Conservation (phyloP, 257 asterid genomes). For the Asclepias syriaca region DNA sequence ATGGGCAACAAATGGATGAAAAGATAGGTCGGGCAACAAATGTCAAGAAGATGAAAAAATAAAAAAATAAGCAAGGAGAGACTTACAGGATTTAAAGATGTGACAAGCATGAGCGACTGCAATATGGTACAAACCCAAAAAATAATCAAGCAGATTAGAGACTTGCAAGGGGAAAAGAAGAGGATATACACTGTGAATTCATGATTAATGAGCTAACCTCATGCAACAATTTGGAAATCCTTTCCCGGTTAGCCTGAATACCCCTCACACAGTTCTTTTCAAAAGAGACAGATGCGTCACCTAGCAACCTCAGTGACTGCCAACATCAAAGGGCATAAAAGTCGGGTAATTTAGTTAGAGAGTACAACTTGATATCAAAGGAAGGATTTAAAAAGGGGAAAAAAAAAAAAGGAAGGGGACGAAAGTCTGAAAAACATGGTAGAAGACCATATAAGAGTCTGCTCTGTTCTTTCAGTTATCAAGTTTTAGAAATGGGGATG, state of each 20-base stretch:
- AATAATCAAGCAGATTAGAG: slow-evolving; percentile 15
- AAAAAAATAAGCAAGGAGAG: not conserved
- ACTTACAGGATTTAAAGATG: slow-evolving; percentile 93
- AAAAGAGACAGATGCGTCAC: slow-evolving; percentile 90
- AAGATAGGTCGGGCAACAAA: not conserved
- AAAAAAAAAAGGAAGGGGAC: not conserved
- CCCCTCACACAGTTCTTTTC: slow-evolving; percentile 96
- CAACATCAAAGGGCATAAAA: slow-evolving; percentile 14
- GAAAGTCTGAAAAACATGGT: not conserved
- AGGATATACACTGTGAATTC: slow-evolving; percentile 4
- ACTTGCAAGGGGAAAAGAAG: not conserved
- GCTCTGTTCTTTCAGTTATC: not conserved
- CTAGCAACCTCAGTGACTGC: slow-evolving; percentile 87
- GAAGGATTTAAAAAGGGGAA: no score
- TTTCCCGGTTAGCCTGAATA: slow-evolving; percentile 82
- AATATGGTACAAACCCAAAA: slow-evolving; percentile 18
- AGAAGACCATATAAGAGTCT: not conserved
- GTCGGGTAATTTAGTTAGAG: not conserved
- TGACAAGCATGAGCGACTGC: slow-evolving; percentile 99
- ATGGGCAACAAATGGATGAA: not conserved
- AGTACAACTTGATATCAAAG: not conserved
- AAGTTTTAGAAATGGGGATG: not conserved
- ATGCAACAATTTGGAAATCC: slow-evolving; percentile 72
- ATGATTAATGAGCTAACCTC: slow-evolving; percentile 50
- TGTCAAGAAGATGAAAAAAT: not conserved